Conservation (phyloP, 805 yeast genomes). For the Nakazawaea laoshanensis region DNA sequence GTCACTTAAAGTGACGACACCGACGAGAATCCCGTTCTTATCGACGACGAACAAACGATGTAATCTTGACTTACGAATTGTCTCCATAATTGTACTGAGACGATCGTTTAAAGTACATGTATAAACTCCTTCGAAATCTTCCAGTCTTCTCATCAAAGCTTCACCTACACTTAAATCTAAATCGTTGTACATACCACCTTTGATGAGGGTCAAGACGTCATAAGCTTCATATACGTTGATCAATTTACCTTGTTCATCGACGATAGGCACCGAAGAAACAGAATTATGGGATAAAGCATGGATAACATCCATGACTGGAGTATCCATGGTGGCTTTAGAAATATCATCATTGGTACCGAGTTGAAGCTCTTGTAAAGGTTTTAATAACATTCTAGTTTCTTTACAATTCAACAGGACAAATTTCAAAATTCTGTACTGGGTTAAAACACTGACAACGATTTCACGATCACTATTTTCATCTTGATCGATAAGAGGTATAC, state of each 20-base stretch:
- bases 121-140: slow-evolving; percentile 96
- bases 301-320: slow-evolving; percentile 92
- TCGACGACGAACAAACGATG: slow-evolving; percentile 92
- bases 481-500: slow-evolving; percentile 90
- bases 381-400: slow-evolving; percentile 76
- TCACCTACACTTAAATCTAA: slow-evolving; percentile 89
- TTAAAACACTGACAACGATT: slow-evolving; percentile 88
- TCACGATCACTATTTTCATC: slow-evolving; percentile 90
- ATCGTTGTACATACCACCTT: slow-evolving; percentile 91
- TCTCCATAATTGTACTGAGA: slow-evolving; percentile 83
- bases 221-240: slow-evolving; percentile 93
- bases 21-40: slow-evolving; percentile 64
- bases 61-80: slow-evolving; percentile 82
- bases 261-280: slow-evolving; percentile 90
- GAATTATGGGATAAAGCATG: slow-evolving; percentile 67
- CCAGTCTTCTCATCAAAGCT: slow-evolving; percentile 87
- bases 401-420: slow-evolving; percentile 94
- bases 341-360: slow-evolving; percentile 50
- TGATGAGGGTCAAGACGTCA: slow-evolving; percentile 85
- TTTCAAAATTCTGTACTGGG: slow-evolving; percentile 92
- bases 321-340: slow-evolving; percentile 78
- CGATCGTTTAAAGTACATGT: slow-evolving; percentile 88
- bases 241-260: slow-evolving; percentile 63
- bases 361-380: slow-evolving; percentile 63
- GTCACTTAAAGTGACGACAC: slow-evolving; percentile 87